Evolutionary conservation across 2,329 filamentous ascomycete genomes (phyloP).

Genomic region (Hypocreales sp.): DNA sequence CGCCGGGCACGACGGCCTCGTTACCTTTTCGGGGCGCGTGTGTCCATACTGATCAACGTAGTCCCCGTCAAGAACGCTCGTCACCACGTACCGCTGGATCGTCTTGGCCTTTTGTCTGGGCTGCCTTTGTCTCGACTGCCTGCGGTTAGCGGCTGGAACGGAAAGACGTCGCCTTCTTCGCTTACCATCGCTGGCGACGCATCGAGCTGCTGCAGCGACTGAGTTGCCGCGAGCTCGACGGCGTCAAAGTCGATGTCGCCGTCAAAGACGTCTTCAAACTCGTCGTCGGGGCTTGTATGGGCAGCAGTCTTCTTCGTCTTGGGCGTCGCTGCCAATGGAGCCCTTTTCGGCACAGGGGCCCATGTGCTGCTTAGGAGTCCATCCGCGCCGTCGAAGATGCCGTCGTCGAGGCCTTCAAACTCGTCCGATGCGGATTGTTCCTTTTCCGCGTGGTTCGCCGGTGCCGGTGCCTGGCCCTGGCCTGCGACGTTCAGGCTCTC

Average conservation of each 20-base stretch:
- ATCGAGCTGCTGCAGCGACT: slow-evolving; percentile 31
- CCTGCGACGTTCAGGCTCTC: slow-evolving; percentile 18
- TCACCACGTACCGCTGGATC: slow-evolving; percentile 78
- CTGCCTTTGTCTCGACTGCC: slow-evolving; percentile 51
- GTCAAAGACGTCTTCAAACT: slow-evolving; percentile 32
- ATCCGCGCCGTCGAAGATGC: slow-evolving; percentile 32
- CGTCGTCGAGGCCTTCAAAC: slow-evolving; percentile 52
- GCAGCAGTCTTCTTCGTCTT: slow-evolving; percentile 3
- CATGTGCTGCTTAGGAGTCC: slow-evolving; percentile 3
- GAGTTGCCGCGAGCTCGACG: slow-evolving; percentile 56
- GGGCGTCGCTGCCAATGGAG: slow-evolving; percentile 1
- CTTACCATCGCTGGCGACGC: too few species aligned
- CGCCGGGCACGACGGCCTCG: slow-evolving; percentile 8
- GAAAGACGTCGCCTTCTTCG: too few species aligned
- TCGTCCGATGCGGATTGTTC: slow-evolving; percentile 23
- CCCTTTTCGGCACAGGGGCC: slow-evolving; percentile 1
- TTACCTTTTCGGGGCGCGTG: slow-evolving; percentile 54
- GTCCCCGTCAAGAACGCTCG: slow-evolving; percentile 52
- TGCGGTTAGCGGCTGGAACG: too few species aligned
- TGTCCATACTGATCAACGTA: slow-evolving; percentile 50
- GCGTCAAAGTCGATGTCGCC: slow-evolving; percentile 71
- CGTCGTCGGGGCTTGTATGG: slow-evolving; percentile 11
- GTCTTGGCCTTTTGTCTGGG: slow-evolving; percentile 50
- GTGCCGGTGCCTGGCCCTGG: slow-evolving; percentile 6
- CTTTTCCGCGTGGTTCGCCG: background rate